These are phyloP conservation scores for Hymenoscyphus occultus DNA, from an alignment of 2,329 filamentous ascomycete species.

Conservation along the genomic window DNA sequence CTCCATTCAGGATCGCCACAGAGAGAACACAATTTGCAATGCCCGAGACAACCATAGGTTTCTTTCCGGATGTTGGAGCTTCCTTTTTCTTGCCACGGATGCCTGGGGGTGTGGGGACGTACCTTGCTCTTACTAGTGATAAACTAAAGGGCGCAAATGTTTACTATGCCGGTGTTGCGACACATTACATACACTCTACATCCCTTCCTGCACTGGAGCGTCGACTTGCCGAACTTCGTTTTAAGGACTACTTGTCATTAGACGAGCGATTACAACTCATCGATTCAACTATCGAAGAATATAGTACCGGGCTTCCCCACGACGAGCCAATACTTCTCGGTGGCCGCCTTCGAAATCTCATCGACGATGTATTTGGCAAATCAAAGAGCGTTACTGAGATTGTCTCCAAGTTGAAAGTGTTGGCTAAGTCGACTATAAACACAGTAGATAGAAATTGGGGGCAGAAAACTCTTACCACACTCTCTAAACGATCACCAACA, in stretches of 20 bases:
- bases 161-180: constrained; percentile 88
- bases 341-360: constrained; percentile 70
- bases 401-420: constrained; percentile 48
- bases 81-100: constrained; percentile 94
- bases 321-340: constrained; percentile 64
- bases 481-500: constrained; percentile 79
- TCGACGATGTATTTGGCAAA: constrained; percentile 78
- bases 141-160: constrained; percentile 77
- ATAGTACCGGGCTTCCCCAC: constrained; percentile 77
- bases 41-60: constrained; percentile 97
- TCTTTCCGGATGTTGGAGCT: constrained; percentile 96
- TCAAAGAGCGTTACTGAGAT: constrained; percentile 64
- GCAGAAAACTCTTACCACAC: constrained; percentile 67
- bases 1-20: constrained; percentile 93
- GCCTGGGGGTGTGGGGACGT: constrained; percentile 83
- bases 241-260: constrained; percentile 70
- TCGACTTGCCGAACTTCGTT: constrained; percentile 83
- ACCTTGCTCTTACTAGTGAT: constrained; percentile 88
- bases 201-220: constrained; percentile 76
- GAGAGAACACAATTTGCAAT: constrained; percentile 96
- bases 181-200: constrained; percentile 93
- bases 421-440: not conserved
- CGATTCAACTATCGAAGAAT: constrained; percentile 89
- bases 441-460: constrained; percentile 64
- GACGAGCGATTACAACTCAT: constrained; percentile 66